Base-by-base conservation (phyloP, 2,329 filamentous ascomycete species). In the Stemphylium lycopersici region DNA sequence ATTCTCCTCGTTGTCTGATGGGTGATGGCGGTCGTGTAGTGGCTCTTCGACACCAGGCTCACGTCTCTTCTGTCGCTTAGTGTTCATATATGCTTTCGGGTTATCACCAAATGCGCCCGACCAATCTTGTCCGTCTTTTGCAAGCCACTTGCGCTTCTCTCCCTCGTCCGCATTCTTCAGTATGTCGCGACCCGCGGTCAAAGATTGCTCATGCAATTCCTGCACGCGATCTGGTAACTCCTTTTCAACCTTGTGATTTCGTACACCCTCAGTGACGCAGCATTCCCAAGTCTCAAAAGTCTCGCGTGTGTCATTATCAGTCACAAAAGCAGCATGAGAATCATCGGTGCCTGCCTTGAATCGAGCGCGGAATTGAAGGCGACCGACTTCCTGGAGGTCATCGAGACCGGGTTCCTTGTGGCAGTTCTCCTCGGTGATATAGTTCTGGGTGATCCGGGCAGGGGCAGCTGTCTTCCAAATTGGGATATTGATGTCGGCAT, bases 201-300 rank as follows among this genome's bases (percentile, higher is more conserved):
- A 78, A 0, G 90, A 93, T 58, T 90, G 81, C 26, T 96, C 90
- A 71, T 98, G 93, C 10, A 96, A 80, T 65, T 88, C 83, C 72
- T 90, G 85, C 0, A 93, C 83, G 10, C 84, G 77, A 0, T 87
- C 84, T 0, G 92, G 90, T 0, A 96, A 80, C 67, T 96, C 89
- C 20, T 87, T 83, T 8, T 83, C 79, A 0, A 97, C 91, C 24
- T 86, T 83, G 50, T 87, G 84, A 12, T 81, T 77, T 2, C 95
- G 86, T 0, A 96, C 90, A 11, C 93, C 93, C 74, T 98, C 93
- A 0, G 91, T 87, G 36, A 89, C 85, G 72, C 93, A 97, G 0
- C 92, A 90, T 74, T 97, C 92, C 91, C 93, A 98, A 0, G 89
- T 90, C 77, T 98, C 93, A 61, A 91, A 96, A 0, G 93, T 97